Percentiles rank a stretch among this genome's conserved stretches.
Conservation (phyloP, 306 rosid genomes). For the Fragaria iinumae region DNA sequence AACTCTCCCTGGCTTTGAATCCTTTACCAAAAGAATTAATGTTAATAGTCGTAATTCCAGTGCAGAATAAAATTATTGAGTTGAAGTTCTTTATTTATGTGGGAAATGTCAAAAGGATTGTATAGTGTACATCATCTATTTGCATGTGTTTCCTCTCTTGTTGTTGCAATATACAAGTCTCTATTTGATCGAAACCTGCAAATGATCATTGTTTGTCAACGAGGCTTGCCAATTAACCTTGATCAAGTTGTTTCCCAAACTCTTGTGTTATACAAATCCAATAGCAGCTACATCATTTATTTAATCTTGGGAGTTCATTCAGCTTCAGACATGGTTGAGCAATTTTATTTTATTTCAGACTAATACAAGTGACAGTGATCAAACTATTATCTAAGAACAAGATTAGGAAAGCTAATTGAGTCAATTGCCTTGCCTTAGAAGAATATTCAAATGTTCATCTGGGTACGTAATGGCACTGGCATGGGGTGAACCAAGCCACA, state of each 20-base stretch:
- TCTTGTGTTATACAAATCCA: too few relatives aligned
- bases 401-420: neutral
- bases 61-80: neutral
- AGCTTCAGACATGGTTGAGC: too few relatives aligned
- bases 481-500: neutral
- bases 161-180: neutral
- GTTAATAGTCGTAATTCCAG: neutral
- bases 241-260: too few relatives aligned
- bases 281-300: too few relatives aligned
- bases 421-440: neutral
- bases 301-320: too few relatives aligned
- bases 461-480: neutral
- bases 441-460: too few relatives aligned
- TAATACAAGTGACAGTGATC: too few relatives aligned
- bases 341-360: too few relatives aligned
- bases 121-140: neutral
- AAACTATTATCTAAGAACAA: neutral
- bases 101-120: neutral
- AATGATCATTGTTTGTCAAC: neutral
- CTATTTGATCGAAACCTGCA: neutral
- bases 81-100: neutral
- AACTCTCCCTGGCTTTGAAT: slow-evolving; percentile 86
- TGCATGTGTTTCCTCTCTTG: neutral
- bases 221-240: too few relatives aligned
- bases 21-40: neutral